Percentiles rank a stretch among this genome's conserved stretches.
These are phyloP conservation scores for Echeveria elegans DNA, from an alignment of 164 flowering plant species.

Conservation along the genomic window DNA sequence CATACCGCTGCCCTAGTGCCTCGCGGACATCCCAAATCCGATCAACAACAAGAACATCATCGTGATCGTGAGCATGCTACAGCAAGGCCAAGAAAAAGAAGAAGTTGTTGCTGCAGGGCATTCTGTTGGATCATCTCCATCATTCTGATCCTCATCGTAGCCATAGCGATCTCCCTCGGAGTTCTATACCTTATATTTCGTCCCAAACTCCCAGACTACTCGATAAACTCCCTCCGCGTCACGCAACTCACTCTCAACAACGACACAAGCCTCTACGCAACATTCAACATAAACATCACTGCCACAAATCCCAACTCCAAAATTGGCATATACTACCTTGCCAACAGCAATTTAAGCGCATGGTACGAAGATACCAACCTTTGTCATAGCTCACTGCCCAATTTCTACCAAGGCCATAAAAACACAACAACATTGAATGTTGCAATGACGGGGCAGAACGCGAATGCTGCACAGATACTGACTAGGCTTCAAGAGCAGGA, in stretches of 20 bases:
- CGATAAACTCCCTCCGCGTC: constrained; percentile 44
- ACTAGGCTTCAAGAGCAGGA: constrained; percentile 30
- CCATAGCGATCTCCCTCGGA: constrained; percentile 24
- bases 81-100: constrained; percentile 24
- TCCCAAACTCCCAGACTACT: constrained; percentile 71
- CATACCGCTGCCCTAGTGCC: constrained; percentile 35
- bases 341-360: constrained; percentile 51
- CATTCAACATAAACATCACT: constrained; percentile 51
- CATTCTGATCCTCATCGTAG: constrained; percentile 31
- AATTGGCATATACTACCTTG: constrained; percentile 69
- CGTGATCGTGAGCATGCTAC: neutral
- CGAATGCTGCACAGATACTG: constrained; percentile 31
- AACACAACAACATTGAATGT: constrained; percentile 63
- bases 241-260: constrained; percentile 28
- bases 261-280: constrained; percentile 27
- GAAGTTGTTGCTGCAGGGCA: constrained; percentile 37
- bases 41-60: neutral
- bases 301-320: constrained; percentile 69
- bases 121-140: constrained; percentile 56
- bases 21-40: constrained; percentile 22
- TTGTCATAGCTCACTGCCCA: no score
- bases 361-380: constrained; percentile 52
- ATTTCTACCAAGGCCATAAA: constrained; percentile 84
- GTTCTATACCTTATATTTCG: constrained; percentile 55
- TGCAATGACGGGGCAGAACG: no score